These are phyloP conservation scores for Dentipellis sp. DNA, from an alignment of 768 basidiomycete genomes.

Conservation along the genomic window DNA sequence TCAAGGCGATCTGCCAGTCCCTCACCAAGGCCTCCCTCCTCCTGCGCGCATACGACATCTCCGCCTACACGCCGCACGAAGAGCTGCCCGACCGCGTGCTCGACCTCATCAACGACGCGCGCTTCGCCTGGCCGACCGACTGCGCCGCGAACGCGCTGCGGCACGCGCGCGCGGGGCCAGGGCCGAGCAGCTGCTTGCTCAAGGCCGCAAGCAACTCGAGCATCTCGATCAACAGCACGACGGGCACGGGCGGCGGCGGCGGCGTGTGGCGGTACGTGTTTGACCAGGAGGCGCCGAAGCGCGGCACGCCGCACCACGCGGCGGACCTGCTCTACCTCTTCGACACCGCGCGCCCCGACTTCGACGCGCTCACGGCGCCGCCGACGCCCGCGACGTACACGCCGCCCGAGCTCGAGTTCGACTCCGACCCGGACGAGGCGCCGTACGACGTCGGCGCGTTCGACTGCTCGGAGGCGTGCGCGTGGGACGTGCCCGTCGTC, in stretches of 20 bases:
- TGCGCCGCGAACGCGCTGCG: conserved; percentile 35
- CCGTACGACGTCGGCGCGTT: conserved; percentile 19
- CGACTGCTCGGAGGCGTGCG: conserved; percentile 16
- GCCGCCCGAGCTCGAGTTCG: conserved; percentile 20
- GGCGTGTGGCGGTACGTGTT: conserved; percentile 79
- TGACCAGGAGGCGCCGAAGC: conserved; percentile 67
- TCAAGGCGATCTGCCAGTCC: conserved; percentile 70
- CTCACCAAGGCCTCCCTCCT: conserved; percentile 50
- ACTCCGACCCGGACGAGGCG: conserved; percentile 26
- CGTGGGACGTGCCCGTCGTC: conserved; percentile 50
- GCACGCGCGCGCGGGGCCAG: too few relatives aligned
- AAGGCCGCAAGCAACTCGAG: not conserved
- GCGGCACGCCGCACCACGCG: conserved; percentile 58
- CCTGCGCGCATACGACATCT: conserved; percentile 66
- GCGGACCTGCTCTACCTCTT: conserved; percentile 73
- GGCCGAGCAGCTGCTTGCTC: not conserved
- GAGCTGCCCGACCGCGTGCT: conserved; percentile 60
- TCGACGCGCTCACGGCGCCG: conserved; percentile 12
- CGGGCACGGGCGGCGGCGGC: conserved; percentile 39
- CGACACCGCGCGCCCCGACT: conserved; percentile 54
- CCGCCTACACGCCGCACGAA: conserved; percentile 47
- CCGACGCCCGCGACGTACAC: conserved; percentile 16
- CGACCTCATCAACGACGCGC: conserved; percentile 69
- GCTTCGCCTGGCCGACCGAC: conserved; percentile 72
- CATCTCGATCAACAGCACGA: conserved; percentile 23